Base-by-base conservation (phyloP, 176 grass and related monocot genomes). In the Rhynchospora tenuis region DNA sequence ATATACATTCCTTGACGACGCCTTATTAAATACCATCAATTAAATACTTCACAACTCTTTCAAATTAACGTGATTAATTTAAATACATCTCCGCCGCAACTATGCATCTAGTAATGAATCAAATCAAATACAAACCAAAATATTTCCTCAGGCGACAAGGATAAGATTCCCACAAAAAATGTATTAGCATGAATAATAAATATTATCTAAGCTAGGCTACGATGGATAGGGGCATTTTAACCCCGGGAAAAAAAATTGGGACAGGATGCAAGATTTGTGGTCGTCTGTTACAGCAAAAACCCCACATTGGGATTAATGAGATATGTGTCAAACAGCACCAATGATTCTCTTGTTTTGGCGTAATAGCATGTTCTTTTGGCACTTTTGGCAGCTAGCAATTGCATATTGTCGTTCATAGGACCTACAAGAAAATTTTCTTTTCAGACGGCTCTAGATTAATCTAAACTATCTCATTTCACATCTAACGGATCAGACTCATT, bases 251-350 rank as follows among this genome's bases (percentile, higher is more conserved):
- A 48, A 73, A 73, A 73, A 73, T 50, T 47, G n/a, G 14, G 44
- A 73, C 69, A 73, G 44, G 44, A 73, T 50, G 24, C 69, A 73
- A n/a, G 69, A 73, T 73, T 50, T 50, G 9, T 45, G 69, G n/a
- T 73, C 50, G 69, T 50, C 69, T 50, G 42, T 46, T 24, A 4
- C 69, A 48, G n/a, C 7, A 50, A 73, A 73, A 45, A 72, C 15
- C 17, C 31, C 44, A 72, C 68, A 72, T 46, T 44, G 5, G 19
- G 16, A 45, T 45, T 70, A 17, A 70, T 26, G 48, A 50, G n/a
- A 24, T 13, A 73, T 14, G 43, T 43, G 33, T 38, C 33, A 3
- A 73, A 73, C 69, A 45, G n/a, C 2, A 3, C 0, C 3, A 47
- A 47, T 23, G 69, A 73, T 73, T 72, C 68, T 72, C 42, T 72